Evolutionary conservation across 1,284 basidiomycete species (phyloP).

Genomic region (Phellopilus nigrolimitatus): DNA sequence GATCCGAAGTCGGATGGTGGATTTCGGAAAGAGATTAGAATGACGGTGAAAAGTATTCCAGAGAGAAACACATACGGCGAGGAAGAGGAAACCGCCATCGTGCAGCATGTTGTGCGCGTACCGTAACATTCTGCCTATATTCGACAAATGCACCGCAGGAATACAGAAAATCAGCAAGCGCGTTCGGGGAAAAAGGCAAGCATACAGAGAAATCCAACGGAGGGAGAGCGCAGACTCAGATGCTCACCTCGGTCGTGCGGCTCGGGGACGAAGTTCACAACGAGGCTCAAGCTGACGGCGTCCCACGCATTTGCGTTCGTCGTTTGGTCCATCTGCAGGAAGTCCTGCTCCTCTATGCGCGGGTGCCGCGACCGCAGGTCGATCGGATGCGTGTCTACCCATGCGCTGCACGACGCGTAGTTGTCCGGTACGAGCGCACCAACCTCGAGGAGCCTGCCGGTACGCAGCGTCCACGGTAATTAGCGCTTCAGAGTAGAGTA

Average conservation of each 20-base stretch:
- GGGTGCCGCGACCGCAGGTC: constrained; percentile 81
- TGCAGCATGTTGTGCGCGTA: constrained; percentile 60
- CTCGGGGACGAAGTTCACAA: constrained; percentile 84
- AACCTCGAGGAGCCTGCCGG: constrained; percentile 72
- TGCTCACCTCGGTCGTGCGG: constrained; percentile 69
- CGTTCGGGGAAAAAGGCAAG: no score
- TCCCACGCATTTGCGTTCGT: constrained; percentile 54
- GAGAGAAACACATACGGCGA: constrained; percentile 58
- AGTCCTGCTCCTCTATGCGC: constrained; percentile 75
- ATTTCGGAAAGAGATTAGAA: not conserved
- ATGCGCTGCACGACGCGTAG: constrained; percentile 56
- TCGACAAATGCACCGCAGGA: not conserved
- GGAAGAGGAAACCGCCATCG: constrained; percentile 58
- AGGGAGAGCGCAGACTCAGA: not conserved
- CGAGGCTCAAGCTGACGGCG: constrained; percentile 76
- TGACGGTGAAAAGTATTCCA: no score
- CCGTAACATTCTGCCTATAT: constrained; percentile 67
- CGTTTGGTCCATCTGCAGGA: constrained; percentile 53
- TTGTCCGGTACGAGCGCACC: constrained; percentile 83
- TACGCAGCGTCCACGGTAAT: not conserved
- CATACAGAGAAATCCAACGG: no score
- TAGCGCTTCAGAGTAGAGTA: not conserved
- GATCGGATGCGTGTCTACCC: constrained; percentile 73
- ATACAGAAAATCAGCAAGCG: not conserved
- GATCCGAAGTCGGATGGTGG: no score